A percentile compares a stretch with the other conserved stretches of the same genome.
Conservation (phyloP, 106 monocot species). For the Dendrobium huoshanense region DNA sequence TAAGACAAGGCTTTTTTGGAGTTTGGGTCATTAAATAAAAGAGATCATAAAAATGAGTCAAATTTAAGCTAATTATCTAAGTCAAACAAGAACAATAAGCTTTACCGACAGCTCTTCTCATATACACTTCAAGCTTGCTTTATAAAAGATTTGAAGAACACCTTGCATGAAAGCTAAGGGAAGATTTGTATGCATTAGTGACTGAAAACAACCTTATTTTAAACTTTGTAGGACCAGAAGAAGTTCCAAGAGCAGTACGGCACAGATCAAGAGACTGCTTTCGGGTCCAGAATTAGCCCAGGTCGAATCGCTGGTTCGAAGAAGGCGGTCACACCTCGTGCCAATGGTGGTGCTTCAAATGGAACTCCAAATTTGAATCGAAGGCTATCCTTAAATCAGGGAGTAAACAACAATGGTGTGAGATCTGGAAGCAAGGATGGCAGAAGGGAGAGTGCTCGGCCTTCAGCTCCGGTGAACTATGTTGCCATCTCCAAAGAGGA, state of each 20-base stretch:
- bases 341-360: conserved; percentile 34
- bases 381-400: conserved; percentile 43
- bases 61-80: too few species aligned
- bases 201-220: background rate
- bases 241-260: conserved; percentile 64
- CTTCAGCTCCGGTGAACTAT: conserved; percentile 66
- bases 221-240: conserved; percentile 72
- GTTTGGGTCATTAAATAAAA: too few species aligned
- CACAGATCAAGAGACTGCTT: conserved; percentile 61
- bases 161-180: too few species aligned
- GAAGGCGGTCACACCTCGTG: conserved; percentile 50
- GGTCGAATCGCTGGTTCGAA: conserved; percentile 40
- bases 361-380: conserved; percentile 37
- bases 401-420: conserved; percentile 14
- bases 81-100: too few species aligned
- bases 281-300: conserved; percentile 77
- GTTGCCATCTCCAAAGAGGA: conserved; percentile 31
- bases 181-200: background rate
- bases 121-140: too few species aligned
- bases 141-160: too few species aligned
- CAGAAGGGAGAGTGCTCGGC: conserved; percentile 41
- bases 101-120: too few species aligned
- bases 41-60: too few species aligned
- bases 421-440: conserved; percentile 56
- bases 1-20: too few species aligned